A percentile compares a stretch with the other conserved stretches of the same genome.
Evolutionary conservation across 306 rosid species (phyloP).

Genomic region (peach (Prunus persica)): DNA sequence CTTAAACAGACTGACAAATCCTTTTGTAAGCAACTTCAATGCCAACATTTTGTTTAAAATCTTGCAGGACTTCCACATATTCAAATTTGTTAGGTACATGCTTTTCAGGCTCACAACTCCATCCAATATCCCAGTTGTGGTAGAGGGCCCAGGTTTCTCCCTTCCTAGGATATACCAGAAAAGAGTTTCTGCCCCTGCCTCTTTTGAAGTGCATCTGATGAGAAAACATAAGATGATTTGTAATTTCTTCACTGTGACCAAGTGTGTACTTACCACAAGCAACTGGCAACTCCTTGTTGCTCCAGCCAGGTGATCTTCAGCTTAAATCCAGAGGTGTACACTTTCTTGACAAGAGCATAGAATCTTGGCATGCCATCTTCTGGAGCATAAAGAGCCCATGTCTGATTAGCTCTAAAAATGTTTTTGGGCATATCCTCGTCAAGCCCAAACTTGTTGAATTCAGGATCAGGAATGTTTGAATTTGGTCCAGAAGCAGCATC

Average conservation of each 20-base stretch:
- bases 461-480: constrained; percentile 55
- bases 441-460: constrained; percentile 55
- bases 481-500: constrained; percentile 17
- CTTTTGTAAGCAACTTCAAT: constrained; percentile 56
- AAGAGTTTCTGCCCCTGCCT: constrained; percentile 27
- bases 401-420: constrained; percentile 52
- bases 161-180: constrained; percentile 60
- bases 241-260: constrained; percentile 37
- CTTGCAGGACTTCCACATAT: constrained; percentile 68
- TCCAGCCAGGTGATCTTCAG: constrained; percentile 75
- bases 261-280: constrained; percentile 61
- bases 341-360: constrained; percentile 69
- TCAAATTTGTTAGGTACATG: constrained; percentile 42
- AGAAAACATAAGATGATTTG: constrained; percentile 53
- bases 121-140: constrained; percentile 72
- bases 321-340: constrained; percentile 51
- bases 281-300: constrained; percentile 52
- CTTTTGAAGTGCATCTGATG: constrained; percentile 55
- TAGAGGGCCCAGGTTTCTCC: constrained; percentile 95
- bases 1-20: constrained; percentile 79
- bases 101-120: constrained; percentile 62
- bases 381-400: constrained; percentile 73
- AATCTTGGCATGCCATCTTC: constrained; percentile 76
- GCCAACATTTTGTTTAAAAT: constrained; percentile 51
- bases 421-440: constrained; percentile 46